Evolutionary conservation across 2,329 filamentous ascomycete species (phyloP), one percentile per base, ranked within the genome.

Genomic region (Aureobasidium pullulans): DNA sequence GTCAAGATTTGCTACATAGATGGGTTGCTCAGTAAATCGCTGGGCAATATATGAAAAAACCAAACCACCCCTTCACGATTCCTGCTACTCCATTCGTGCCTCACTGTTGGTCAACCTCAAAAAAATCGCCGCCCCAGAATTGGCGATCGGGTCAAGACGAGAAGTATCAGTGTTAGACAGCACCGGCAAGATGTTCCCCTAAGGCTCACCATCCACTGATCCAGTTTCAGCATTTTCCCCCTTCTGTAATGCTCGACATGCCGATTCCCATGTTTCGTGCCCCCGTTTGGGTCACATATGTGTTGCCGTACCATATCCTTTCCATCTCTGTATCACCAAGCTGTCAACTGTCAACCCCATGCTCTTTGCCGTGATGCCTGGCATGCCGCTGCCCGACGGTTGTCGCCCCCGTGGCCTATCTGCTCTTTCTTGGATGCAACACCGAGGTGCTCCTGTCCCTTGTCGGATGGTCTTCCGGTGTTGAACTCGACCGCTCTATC

Each of bases 301-400:
- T 4, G 36, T 40, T 31, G 31, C 36, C 49, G 39, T 54, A 54
- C 50, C 16, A 19, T 44, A 16, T 32, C n/a, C n/a, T 54, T 19
- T 11, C n/a, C 8, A 7, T 31, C 4, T 19, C 8, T 19, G 53
- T 57, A 32, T 9, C 5, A 46, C 53, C 6, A 16, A 19, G 31
- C 53, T 57, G 53, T 47, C 53, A 57, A 57, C 1, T 57, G 53
- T 57, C 40, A 56, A 28, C 19, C 23, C 9, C 32, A 57, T 47
- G 42, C 31, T n/a, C 4, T 28, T 23, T 29, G 53, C 53, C 53
- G 53, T 47, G 19, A 44, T 39, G 42, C 42, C n/a, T 2, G 10
- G 3, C 39, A 47, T 57, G 53, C 37, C 6, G 53, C 42, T 47
- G 16, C 19, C 53, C 53, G 53, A 16, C 42, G 53, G 40, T n/a